These are phyloP conservation scores for Taphrina wiesneri DNA, from an alignment of 1,139 yeast species.

Conservation along the genomic window DNA sequence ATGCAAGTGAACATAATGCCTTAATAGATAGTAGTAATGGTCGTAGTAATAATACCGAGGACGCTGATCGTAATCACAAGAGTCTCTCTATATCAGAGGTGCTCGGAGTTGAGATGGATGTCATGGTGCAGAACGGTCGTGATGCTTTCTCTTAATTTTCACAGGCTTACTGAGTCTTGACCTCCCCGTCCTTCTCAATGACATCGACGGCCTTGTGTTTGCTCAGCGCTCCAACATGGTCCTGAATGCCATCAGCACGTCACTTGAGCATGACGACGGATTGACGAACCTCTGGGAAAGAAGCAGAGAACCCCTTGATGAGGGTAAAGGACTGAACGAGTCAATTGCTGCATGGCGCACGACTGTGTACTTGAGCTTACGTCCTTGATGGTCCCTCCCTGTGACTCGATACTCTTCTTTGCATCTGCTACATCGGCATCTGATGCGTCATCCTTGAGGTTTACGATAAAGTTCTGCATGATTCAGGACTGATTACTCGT, in stretches of 20 bases:
- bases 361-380: neutral
- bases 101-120: neutral
- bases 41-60: neutral
- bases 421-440: constrained; percentile 29
- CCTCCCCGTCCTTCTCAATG: constrained; percentile 28
- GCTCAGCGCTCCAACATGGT: constrained; percentile 25
- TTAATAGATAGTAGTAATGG: neutral
- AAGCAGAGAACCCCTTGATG: constrained; percentile 28
- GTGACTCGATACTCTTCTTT: constrained; percentile 23
- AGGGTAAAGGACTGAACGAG: constrained; percentile 14
- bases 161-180: constrained; percentile 22
- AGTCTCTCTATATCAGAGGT: too few species aligned
- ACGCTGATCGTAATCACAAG: too few species aligned
- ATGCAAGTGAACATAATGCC: neutral
- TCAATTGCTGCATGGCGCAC: neutral
- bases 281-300: constrained; percentile 14
- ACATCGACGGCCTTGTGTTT: constrained; percentile 31
- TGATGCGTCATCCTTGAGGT: constrained; percentile 20
- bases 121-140: neutral
- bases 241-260: neutral
- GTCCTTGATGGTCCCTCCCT: constrained; percentile 31
- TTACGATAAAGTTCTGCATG: constrained; percentile 22
- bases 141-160: neutral
- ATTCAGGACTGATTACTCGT: too few species aligned
- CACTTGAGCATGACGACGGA: neutral